Percentiles rank a stretch among this genome's conserved stretches.
These are phyloP conservation scores for Candida boleticola DNA, from an alignment of 805 yeast genomes.

Conservation along the genomic window DNA sequence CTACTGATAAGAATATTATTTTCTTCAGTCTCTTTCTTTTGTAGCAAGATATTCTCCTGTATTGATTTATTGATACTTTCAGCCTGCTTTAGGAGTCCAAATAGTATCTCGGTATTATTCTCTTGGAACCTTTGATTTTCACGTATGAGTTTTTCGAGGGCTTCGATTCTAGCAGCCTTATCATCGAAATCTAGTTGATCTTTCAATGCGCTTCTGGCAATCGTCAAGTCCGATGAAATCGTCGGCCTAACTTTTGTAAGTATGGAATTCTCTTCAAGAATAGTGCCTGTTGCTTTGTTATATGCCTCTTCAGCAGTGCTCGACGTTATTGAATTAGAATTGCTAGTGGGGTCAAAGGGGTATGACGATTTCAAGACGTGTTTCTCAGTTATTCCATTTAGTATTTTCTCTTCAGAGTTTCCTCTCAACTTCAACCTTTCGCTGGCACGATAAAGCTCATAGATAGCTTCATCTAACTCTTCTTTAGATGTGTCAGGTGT, in stretches of 20 bases:
- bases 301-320: no score
- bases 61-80: background rate
- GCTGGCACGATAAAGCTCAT: background rate
- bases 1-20: background rate
- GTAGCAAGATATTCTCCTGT: background rate
- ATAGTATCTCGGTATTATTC: background rate
- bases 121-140: background rate
- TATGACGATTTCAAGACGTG: no score
- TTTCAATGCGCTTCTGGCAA: background rate
- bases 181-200: background rate
- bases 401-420: no score
- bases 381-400: no score
- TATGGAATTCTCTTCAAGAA: no score
- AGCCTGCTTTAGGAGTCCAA: background rate
- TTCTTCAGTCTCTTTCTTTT: background rate
- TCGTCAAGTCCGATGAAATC: no score
- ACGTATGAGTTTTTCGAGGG: background rate
- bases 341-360: no score
- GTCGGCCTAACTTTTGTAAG: no score
- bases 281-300: no score
- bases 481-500: background rate
- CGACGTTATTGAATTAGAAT: no score
- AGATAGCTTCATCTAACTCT: background rate
- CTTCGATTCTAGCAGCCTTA: background rate
- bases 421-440: background rate